A percentile compares a stretch with the other conserved stretches of the same genome.
These are phyloP conservation scores for Pogostemon cablin DNA, from an alignment of 257 asterid genomes.

Conservation along the genomic window DNA sequence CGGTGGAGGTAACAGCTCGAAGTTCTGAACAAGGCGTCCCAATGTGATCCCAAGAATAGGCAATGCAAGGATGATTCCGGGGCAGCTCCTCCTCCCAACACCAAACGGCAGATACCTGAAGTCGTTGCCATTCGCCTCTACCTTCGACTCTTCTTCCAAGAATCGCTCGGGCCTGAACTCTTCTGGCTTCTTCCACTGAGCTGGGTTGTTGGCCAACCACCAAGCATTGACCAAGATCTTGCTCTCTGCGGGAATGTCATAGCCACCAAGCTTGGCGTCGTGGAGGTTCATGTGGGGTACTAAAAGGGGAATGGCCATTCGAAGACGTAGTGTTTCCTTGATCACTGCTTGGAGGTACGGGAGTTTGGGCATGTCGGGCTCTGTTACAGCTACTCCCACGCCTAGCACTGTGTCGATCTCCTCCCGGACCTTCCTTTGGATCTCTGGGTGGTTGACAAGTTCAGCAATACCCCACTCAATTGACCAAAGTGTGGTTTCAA, in stretches of 20 bases:
- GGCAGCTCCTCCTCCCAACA: slow-evolving; percentile 78
- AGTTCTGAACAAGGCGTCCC: slow-evolving; percentile 76
- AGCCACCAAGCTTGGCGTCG: slow-evolving; percentile 62
- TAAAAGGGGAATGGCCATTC: slow-evolving; percentile 70
- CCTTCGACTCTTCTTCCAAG: slow-evolving; percentile 71
- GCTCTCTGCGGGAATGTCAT: slow-evolving; percentile 75
- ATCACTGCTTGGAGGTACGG: slow-evolving; percentile 79
- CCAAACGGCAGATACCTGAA: slow-evolving; percentile 68
- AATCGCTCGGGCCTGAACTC: slow-evolving; percentile 75
- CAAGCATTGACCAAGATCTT: slow-evolving; percentile 73
- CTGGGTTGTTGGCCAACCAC: slow-evolving; percentile 70
- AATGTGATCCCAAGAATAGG: slow-evolving; percentile 68
- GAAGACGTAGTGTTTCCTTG: slow-evolving; percentile 69
- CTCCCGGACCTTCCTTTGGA: slow-evolving; percentile 59
- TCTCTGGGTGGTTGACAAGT: slow-evolving; percentile 61
- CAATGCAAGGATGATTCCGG: slow-evolving; percentile 68
- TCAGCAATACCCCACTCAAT: slow-evolving; percentile 80
- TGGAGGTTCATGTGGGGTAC: slow-evolving; percentile 83
- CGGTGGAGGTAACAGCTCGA: slow-evolving; percentile 71
- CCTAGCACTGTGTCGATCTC: slow-evolving; percentile 63
- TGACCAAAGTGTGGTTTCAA: slow-evolving; percentile 77
- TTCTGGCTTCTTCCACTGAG: slow-evolving; percentile 63
- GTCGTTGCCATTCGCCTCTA: slow-evolving; percentile 74
- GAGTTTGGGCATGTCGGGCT: slow-evolving; percentile 57
- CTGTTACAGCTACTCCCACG: slow-evolving; percentile 58